Percentiles rank a stretch among this genome's conserved stretches.
Conservation (phyloP, 2,329 filamentous ascomycete species). For the Triangularia setosa region DNA sequence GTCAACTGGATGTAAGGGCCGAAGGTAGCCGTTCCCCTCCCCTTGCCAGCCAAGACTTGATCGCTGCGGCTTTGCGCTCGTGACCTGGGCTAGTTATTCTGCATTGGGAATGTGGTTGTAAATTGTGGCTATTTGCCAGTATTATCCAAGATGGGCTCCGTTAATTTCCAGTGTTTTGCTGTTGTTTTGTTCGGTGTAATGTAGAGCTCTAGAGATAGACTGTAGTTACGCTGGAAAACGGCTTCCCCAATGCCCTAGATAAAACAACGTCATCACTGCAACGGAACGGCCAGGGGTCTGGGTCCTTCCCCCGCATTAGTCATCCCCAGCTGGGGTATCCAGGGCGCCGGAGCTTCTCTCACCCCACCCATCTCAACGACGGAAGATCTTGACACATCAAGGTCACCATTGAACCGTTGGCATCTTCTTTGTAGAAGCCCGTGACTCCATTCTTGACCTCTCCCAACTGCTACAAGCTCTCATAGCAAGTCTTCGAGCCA, state of each 20-base stretch:
- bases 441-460: background rate
- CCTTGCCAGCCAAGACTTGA: background rate
- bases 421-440: background rate
- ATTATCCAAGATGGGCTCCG: background rate
- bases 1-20: constrained; percentile 4
- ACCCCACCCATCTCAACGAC: background rate
- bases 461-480: background rate
- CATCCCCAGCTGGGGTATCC: constrained; percentile 4
- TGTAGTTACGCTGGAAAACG: background rate
- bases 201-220: background rate
- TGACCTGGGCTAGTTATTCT: background rate
- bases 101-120: background rate
- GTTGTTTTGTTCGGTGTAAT: background rate
- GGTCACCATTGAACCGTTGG: background rate
- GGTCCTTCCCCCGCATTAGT: constrained; percentile 21
- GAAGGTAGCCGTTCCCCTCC: constrained; percentile 4
- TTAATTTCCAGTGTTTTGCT: background rate
- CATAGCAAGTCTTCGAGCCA: background rate
- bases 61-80: background rate
- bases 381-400: background rate
- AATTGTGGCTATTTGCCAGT: background rate
- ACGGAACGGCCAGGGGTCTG: constrained; percentile 6
- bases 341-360: background rate
- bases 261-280: constrained; percentile 16
- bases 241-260: constrained; percentile 4